Evolutionary conservation across 2,329 filamentous ascomycete genomes (phyloP).

Genomic region (Proliferodiscus dingleyae): DNA sequence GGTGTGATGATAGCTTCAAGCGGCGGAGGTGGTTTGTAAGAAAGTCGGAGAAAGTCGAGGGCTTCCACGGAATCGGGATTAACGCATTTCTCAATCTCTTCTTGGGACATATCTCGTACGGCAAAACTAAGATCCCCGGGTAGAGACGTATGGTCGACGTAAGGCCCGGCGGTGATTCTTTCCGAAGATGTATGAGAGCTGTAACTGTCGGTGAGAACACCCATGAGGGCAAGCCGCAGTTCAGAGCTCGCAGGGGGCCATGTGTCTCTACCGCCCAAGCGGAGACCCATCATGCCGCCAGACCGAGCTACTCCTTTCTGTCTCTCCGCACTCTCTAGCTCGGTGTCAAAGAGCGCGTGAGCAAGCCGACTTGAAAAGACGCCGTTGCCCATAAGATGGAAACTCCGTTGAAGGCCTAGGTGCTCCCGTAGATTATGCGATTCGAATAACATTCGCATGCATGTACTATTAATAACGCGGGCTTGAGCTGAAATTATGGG

Average conservation of each 20-base stretch:
- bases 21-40: conserved; percentile 72
- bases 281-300: conserved; percentile 73
- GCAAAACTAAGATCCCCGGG: conserved; percentile 76
- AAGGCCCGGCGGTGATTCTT: conserved; percentile 28
- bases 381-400: conserved; percentile 80
- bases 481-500: conserved; percentile 72
- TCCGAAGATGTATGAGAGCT: conserved; percentile 25
- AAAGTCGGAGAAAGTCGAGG: conserved; percentile 85
- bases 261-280: conserved; percentile 71
- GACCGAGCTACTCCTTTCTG: conserved; percentile 62
- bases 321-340: conserved; percentile 74
- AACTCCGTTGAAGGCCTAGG: conserved; percentile 68
- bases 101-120: conserved; percentile 71
- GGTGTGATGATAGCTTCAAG: conserved; percentile 71
- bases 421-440: conserved; percentile 68
- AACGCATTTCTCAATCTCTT: conserved; percentile 79
- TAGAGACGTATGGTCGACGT: conserved; percentile 38
- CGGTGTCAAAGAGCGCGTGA: conserved; percentile 78
- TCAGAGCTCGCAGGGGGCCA: conserved; percentile 97
- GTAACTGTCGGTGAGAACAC: conserved; percentile 74
- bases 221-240: conserved; percentile 82
- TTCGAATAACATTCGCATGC: conserved; percentile 71
- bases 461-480: conserved; percentile 69
- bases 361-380: conserved; percentile 76
- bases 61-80: conserved; percentile 79